Evolutionary conservation across 2,329 filamentous ascomycete genomes (phyloP), one percentile per base, ranked within the genome.

Genomic region (Aspergillus calidoustus): DNA sequence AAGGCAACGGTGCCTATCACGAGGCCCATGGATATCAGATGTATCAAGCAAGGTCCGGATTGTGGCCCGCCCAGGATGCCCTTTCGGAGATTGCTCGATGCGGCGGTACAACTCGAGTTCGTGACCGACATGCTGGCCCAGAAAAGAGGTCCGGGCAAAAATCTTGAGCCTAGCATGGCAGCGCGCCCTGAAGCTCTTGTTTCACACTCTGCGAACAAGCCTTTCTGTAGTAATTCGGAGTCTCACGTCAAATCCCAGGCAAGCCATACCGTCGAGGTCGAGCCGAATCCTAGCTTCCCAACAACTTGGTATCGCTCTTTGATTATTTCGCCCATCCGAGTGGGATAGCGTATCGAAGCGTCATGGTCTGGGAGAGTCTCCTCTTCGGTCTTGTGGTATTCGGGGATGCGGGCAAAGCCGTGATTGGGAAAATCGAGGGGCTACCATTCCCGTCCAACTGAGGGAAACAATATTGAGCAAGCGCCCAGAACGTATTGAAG

Each of bases 81-180:
- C 49, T 52, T 50, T 53, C 2, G 70, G 59, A 9, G 52, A 62
- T 54, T 31, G 52, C 22, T 73, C 70, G 3, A 83, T 77, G 23
- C 72, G 74, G 63, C 75, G 74, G 53, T 83, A 82, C n/a, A 82
- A 81, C 3, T 71, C 65, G 11, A 81, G 64, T 66, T 83, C 81
- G 17, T 79, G 31, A 52, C 75, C 69, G n/a, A 74, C 2, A 47
- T 71, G 69, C 43, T 70, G 62, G 1, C 69, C 72, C 66, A 75
- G 67, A 3, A 68, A 72, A 43, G 64, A 34, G 61, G 72, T 62
- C 31, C 71, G 63, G 55, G 72, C 64, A 31, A 70, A 74, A 8
- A 76, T 68, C 38, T 73, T 76, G 23, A 75, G 66, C 2, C 60
- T 71, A 13, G 76, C 72, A 69, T 74, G 73, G 44, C 66, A 66